Percentiles rank a stretch among this genome's conserved stretches.
These are phyloP conservation scores for Yarrowia alimentaria DNA, from an alignment of 805 yeast species.

Conservation along the genomic window DNA sequence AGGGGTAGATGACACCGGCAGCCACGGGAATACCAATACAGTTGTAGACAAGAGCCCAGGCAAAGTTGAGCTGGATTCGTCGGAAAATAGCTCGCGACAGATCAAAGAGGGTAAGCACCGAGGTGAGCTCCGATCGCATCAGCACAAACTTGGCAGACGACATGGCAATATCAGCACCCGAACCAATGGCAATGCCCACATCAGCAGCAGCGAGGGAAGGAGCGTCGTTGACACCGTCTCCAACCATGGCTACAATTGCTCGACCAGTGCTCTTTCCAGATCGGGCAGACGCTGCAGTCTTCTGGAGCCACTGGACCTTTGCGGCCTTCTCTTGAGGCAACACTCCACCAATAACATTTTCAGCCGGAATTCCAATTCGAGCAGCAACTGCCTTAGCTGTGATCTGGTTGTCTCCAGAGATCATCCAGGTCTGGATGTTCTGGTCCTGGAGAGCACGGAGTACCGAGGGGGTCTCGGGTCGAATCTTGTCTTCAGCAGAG, in stretches of 20 bases:
- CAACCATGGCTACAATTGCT: slow-evolving; percentile 68
- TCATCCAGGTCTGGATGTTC: slow-evolving; percentile 66
- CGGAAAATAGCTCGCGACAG: slow-evolving; percentile 67
- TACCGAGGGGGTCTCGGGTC: slow-evolving; percentile 56
- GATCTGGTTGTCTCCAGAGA: slow-evolving; percentile 66
- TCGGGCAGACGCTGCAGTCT: slow-evolving; percentile 31
- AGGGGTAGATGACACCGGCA: slow-evolving; percentile 84
- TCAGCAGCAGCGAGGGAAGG: slow-evolving; percentile 75
- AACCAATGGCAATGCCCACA: slow-evolving; percentile 72
- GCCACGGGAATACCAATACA: slow-evolving; percentile 87
- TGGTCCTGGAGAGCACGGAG: slow-evolving; percentile 44
- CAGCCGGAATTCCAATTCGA: slow-evolving; percentile 55
- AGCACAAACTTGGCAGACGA: slow-evolving; percentile 73
- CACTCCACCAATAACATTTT: slow-evolving; percentile 64
- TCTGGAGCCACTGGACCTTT: slow-evolving; percentile 55
- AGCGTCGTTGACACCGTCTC: slow-evolving; percentile 82
- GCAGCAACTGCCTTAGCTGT: slow-evolving; percentile 69
- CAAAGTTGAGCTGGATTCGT: slow-evolving; percentile 74
- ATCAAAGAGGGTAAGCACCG: slow-evolving; percentile 58
- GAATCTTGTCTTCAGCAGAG: slow-evolving; percentile 56
- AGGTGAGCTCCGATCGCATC: slow-evolving; percentile 48
- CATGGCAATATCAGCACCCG: slow-evolving; percentile 74
- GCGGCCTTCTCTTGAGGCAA: slow-evolving; percentile 71
- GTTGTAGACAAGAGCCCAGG: slow-evolving; percentile 86
- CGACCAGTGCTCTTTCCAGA: slow-evolving; percentile 32